These are phyloP conservation scores for Agrocybe praecox DNA, from an alignment of 768 basidiomycete genomes.

Conservation along the genomic window DNA sequence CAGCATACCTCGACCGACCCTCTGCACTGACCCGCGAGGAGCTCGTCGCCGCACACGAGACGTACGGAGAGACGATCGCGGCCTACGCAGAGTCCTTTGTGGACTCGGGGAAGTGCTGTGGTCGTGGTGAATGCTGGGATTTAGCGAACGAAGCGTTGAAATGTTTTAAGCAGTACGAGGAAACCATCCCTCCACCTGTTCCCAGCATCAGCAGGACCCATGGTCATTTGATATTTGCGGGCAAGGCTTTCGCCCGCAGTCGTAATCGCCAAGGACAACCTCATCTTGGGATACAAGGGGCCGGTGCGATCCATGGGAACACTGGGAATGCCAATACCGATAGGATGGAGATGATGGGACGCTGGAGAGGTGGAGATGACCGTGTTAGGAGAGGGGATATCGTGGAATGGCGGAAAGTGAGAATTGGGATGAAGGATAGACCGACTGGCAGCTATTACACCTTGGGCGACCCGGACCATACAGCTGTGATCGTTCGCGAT, in stretches of 20 bases:
- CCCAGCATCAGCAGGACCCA: slow-evolving; percentile 53
- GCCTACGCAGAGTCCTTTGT: slow-evolving; percentile 48
- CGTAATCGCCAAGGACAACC: no score
- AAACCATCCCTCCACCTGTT: slow-evolving; percentile 47
- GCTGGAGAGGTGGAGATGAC: slow-evolving; percentile 55
- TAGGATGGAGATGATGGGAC: slow-evolving; percentile 34
- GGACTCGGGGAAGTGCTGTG: slow-evolving; percentile 43
- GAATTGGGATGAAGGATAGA: slow-evolving; percentile 27
- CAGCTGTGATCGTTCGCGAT: slow-evolving; percentile 49
- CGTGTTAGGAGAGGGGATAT: slow-evolving; percentile 56
- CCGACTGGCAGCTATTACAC: slow-evolving; percentile 27
- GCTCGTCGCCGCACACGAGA: slow-evolving; percentile 44
- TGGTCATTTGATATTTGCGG: slow-evolving; percentile 54
- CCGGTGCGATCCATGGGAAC: no score
- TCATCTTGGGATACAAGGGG: no score
- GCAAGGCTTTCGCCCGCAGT: slow-evolving; percentile 29
- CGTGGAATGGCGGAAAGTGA: slow-evolving; percentile 51
- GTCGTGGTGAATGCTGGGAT: slow-evolving; percentile 63
- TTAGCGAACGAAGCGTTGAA: slow-evolving; percentile 52
- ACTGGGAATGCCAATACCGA: no score
- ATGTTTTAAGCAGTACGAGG: slow-evolving; percentile 40
- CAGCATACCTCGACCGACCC: slow-evolving; percentile 41
- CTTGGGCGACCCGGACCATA: slow-evolving; percentile 58
- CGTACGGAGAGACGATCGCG: slow-evolving; percentile 51
- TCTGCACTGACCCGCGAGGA: slow-evolving; percentile 29